Evolutionary conservation across 345 rosid genomes (phyloP).

Genomic region (Melaleuca alternifolia): DNA sequence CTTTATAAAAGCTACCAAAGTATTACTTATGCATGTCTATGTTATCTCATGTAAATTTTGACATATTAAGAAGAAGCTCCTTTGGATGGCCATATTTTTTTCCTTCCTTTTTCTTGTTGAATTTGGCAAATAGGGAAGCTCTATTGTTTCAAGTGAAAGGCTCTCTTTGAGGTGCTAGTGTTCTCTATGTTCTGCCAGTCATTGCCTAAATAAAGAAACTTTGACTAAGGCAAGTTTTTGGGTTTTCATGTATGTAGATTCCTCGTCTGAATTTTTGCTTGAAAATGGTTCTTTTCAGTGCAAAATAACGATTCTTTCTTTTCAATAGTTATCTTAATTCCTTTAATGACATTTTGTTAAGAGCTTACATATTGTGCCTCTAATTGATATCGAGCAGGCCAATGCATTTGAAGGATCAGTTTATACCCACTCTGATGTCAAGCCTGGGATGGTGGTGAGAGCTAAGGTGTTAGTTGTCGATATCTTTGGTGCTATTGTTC

Average conservation of each 20-base stretch:
- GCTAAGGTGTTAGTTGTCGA: slow-evolving; percentile 72
- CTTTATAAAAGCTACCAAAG: not conserved
- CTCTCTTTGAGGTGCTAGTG: not conserved
- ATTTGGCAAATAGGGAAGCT: not conserved
- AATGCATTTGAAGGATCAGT: slow-evolving; percentile 94
- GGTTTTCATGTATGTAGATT: not conserved
- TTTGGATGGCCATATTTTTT: not conserved
- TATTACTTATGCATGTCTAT: not conserved
- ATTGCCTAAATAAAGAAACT: not conserved
- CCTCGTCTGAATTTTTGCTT: not conserved
- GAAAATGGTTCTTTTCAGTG: not conserved
- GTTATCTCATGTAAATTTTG: not conserved
- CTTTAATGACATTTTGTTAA: not conserved
- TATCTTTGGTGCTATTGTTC: slow-evolving; percentile 88
- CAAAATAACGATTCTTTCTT: not conserved
- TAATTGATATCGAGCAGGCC: slow-evolving; percentile 37
- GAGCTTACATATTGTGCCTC: slow-evolving; percentile 4
- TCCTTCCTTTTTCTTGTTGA: not conserved
- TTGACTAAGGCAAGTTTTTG: not conserved
- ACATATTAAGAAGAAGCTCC: not conserved
- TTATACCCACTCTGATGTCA: slow-evolving; percentile 88
- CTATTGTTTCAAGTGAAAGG: not conserved
- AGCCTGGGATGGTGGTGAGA: slow-evolving; percentile 90
- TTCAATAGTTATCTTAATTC: not conserved
- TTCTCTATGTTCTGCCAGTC: not conserved